Conservation (phyloP, 768 basidiomycete species). For the Mycena amicta region DNA sequence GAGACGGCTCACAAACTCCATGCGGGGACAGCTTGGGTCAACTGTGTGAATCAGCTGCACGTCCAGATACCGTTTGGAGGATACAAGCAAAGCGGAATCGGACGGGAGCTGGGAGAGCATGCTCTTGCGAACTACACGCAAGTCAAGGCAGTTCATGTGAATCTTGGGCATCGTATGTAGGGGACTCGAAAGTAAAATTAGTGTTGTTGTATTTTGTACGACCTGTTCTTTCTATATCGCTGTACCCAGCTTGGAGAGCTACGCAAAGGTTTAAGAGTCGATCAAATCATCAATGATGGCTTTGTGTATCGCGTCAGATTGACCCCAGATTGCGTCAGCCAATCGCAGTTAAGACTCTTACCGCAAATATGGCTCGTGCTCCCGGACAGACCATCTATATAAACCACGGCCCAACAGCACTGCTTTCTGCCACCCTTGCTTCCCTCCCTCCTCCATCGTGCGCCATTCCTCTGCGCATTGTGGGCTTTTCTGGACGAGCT, state of each 20-base stretch:
- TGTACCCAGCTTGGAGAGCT: no score
- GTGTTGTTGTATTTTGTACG: not conserved
- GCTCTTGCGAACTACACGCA: constrained; percentile 56
- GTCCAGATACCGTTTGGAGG: constrained; percentile 27
- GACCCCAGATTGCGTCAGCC: no score
- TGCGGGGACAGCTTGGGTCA: constrained; percentile 67
- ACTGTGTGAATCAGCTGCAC: constrained; percentile 32
- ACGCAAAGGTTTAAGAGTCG: no score
- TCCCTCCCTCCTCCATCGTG: no score
- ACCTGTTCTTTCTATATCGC: constrained; percentile 21
- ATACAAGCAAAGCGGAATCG: constrained; percentile 75
- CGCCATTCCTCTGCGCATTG: no score
- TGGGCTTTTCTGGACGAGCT: no score
- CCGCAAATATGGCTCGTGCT: constrained; percentile 44
- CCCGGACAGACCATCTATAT: not conserved
- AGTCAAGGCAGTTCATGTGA: constrained; percentile 49
- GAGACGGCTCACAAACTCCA: constrained; percentile 64
- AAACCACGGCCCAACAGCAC: no score
- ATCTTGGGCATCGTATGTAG: constrained; percentile 38
- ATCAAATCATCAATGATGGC: no score
- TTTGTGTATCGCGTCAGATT: no score
- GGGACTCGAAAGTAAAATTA: not conserved
- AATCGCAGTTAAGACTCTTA: constrained; percentile 43
- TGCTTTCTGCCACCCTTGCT: no score
- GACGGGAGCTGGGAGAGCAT: constrained; percentile 70